A percentile compares a stretch with the other conserved stretches of the same genome.
Conservation (phyloP, 129 eudicot species). For the Flaveria sonorensis region DNA sequence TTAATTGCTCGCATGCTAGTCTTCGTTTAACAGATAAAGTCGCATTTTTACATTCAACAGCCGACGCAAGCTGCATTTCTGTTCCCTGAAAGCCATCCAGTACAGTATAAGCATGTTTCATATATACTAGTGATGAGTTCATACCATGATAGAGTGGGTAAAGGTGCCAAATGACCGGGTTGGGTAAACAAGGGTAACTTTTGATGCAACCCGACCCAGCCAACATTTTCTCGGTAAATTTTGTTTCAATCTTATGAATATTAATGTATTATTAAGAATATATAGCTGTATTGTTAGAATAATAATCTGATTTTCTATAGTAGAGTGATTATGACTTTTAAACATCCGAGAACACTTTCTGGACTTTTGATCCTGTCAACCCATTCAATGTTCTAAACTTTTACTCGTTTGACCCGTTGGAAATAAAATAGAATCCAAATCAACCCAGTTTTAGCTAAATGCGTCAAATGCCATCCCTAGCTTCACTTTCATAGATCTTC, state of each 20-base stretch:
- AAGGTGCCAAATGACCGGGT: neutral
- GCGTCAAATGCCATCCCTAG: neutral
- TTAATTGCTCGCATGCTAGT: slow-evolving; percentile 85
- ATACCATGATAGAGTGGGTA: neutral
- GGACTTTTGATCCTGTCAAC: neutral
- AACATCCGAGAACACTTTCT: slow-evolving; percentile 1
- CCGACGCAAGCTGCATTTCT: slow-evolving; percentile 89
- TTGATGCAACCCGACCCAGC: neutral
- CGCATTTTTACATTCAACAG: slow-evolving; percentile 78
- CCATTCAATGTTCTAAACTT: neutral
- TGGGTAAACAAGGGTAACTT: neutral
- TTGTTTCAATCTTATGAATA: neutral
- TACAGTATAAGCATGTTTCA: slow-evolving; percentile 8
- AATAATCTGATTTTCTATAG: neutral
- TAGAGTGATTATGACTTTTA: slow-evolving; percentile 1
- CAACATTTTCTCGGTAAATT: neutral
- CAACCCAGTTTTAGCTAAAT: neutral
- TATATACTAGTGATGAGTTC: neutral
- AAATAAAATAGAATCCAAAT: neutral
- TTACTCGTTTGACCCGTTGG: neutral
- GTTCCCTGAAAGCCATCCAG: slow-evolving; percentile 65
- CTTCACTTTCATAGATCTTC: neutral
- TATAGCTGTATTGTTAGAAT: neutral
- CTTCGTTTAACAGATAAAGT: slow-evolving; percentile 89
- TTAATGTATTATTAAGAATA: slow-evolving; percentile 7